Evolutionary conservation across 2,329 filamentous ascomycete species (phyloP), one percentile per base, ranked within the genome.

Genomic region (Huntiella bhutanensis): DNA sequence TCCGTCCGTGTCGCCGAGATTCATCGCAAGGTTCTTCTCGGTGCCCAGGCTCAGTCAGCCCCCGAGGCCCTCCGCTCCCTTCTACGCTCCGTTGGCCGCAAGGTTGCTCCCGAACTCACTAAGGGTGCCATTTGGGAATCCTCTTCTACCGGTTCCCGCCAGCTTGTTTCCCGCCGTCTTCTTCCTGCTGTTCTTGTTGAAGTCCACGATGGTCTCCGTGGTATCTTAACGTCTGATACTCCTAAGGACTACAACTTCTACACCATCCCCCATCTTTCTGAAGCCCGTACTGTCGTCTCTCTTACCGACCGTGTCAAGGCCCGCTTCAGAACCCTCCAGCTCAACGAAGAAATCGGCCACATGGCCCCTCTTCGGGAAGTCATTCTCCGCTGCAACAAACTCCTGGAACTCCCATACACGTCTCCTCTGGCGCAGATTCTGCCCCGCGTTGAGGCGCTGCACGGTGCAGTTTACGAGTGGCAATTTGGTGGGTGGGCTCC

Each of bases 401-500:
- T 93, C 1, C 68, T 93, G 2, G 71, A 79, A 46, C 75, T 94
- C 54, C 69, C 75, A 16, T 78, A 95, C 54, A 73, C 75, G 1
- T 86, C 94, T 47, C 87, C 91, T 0, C 67, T 98, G 4, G 86
- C 86, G 1, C 87, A 82, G 55, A 77, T 93, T 48, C 73, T 98
- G 45, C 82, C 81, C 1, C 84, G 82, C 57, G 71, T 91, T 3
- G 92, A 99, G 60, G 85, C 88, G 52, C 68, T 99, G 4, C 83
- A 96, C 61, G 71, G 69, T 0, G 78, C 80, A 53, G 74, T 98
- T 42, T 80, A 95, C 52, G 86, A 96, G 61, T 99, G 91, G 91
- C 86, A 98, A 59, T 76, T 76, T 57, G 75, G 75, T 33, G 78
- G 81, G 37, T 87, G 94, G 61, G 87, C 88, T 3, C 93, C 84